These are phyloP conservation scores for Fusarium concolor DNA, from an alignment of 2,329 filamentous ascomycete species.

Conservation along the genomic window DNA sequence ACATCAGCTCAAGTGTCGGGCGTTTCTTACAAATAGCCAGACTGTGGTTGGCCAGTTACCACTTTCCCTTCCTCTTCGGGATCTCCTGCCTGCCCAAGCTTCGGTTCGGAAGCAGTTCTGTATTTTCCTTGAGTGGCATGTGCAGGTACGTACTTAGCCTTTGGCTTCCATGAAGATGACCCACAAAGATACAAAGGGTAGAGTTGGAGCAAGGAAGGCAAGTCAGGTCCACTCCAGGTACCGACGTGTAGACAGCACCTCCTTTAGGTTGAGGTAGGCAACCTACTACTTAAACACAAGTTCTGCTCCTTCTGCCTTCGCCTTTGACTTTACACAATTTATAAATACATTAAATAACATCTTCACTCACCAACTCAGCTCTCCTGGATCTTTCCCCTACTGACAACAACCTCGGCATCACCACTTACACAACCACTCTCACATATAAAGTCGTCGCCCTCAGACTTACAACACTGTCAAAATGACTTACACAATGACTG, in stretches of 20 bases:
- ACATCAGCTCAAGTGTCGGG: constrained; percentile 46
- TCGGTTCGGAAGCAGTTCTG: constrained; percentile 25
- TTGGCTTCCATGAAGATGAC: neutral
- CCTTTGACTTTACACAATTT: constrained; percentile 1
- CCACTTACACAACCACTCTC: constrained; percentile 7
- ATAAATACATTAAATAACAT: constrained; percentile 6
- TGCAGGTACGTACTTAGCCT: neutral
- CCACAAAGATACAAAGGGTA: constrained; percentile 12
- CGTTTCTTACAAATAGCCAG: constrained; percentile 42
- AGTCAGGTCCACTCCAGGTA: constrained; percentile 30
- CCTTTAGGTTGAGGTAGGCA: constrained; percentile 12
- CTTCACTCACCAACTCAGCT: neutral
- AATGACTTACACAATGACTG: constrained; percentile 72
- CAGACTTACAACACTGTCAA: constrained; percentile 30
- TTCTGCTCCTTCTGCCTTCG: constrained; percentile 2
- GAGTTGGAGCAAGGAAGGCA: constrained; percentile 9
- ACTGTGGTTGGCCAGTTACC: constrained; percentile 27
- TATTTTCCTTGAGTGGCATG: constrained; percentile 9
- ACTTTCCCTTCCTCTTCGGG: constrained; percentile 29
- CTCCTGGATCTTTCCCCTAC: neutral
- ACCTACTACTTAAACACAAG: constrained; percentile 29
- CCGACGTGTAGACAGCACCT: constrained; percentile 14
- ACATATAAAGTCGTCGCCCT: neutral
- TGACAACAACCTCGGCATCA: neutral
- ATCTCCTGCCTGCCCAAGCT: constrained; percentile 33